Base-by-base conservation (phyloP, 164 flowering plant genomes). In the Amborella trichopoda region DNA sequence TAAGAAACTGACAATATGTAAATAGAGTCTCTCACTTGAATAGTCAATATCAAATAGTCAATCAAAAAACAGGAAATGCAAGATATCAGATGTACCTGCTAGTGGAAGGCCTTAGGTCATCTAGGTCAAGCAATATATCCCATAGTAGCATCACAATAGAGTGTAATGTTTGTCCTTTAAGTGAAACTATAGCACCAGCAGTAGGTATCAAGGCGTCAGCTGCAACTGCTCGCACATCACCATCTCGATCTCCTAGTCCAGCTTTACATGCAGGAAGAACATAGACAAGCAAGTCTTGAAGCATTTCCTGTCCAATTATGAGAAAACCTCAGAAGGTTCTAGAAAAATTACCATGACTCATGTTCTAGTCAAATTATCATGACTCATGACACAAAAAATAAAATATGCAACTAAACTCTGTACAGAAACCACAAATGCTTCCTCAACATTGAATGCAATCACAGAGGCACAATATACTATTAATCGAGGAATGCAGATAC, bases 221-320 rank as follows among this genome's bases (percentile, higher is more conserved):
- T 50, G 99, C 95, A 58, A 93, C 99, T 23, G 99, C 99, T 52
- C 96, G 73, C 39, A 93, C 99, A 79, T 93, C 99, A 75, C 88
- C 99, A 75, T 93, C 99, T 40, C 94, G 91, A 58, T 93, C 99
- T 61, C 81, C 96, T 36, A 93, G 63, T 52, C 99, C 99, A 33
- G 76, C 64, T 68, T 73, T 93, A 66, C 99, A 93, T 25, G 95
- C 94, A 47, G 96, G 96, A 22, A 93, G 81, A 55, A 93, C 67
- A 56, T 2, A 50, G 21, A 65, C 73, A 63, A 93, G 91, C 67
- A 93, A 71, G 60, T 72, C 76, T 51, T 57, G 70, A 50, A 88
- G 86, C 95, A 93, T 77, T 63, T 93, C 99, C 96, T 89, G 58
- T 14, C 14, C 44, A 16, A n/a, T n/a, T n/a, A n/a, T n/a, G n/a